Conservation (phyloP, 768 basidiomycete species). For the Calocybe indica region DNA sequence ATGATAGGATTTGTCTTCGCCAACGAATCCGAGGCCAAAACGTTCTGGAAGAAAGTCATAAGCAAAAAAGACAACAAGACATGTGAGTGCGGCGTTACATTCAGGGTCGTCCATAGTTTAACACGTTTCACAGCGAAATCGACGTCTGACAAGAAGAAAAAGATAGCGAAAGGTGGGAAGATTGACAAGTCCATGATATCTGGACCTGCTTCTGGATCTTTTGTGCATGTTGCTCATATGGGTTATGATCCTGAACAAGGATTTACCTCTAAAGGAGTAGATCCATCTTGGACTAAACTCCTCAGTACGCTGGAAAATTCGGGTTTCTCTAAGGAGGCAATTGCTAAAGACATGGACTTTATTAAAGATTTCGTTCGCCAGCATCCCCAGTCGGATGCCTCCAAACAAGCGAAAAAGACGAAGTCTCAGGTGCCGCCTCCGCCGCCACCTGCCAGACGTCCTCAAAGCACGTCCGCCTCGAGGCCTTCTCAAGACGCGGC, state of each 20-base stretch:
- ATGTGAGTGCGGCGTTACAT: slow-evolving; percentile 12
- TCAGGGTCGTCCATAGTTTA: neutral
- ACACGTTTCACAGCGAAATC: slow-evolving; percentile 34
- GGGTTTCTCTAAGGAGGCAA: slow-evolving; percentile 64
- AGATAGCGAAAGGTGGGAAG: slow-evolving; percentile 57
- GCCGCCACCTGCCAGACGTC: slow-evolving; percentile 46
- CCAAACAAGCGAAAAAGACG: slow-evolving; percentile 36
- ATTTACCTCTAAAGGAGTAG: slow-evolving; percentile 81
- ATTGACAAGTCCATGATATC: slow-evolving; percentile 95
- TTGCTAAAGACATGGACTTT: slow-evolving; percentile 79
- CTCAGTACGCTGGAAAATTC: slow-evolving; percentile 56
- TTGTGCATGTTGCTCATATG: slow-evolving; percentile 93
- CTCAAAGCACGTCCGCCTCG: slow-evolving; percentile 28
- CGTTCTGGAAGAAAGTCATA: slow-evolving; percentile 81
- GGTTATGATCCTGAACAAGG: slow-evolving; percentile 86
- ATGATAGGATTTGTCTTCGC: slow-evolving; percentile 91
- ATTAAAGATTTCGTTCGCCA: slow-evolving; percentile 78
- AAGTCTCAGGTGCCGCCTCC: slow-evolving; percentile 27
- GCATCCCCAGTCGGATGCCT: slow-evolving; percentile 31
- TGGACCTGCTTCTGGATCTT: slow-evolving; percentile 68
- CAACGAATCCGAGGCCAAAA: slow-evolving; percentile 78
- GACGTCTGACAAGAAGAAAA: slow-evolving; percentile 53
- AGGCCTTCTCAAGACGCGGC: slow-evolving; percentile 28
- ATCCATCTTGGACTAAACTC: slow-evolving; percentile 81
- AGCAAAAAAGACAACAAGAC: slow-evolving; percentile 55